phyloP scores from a whole-genome alignment of 768 basidiomycete species.

The Lyophyllum decastes region DNA sequence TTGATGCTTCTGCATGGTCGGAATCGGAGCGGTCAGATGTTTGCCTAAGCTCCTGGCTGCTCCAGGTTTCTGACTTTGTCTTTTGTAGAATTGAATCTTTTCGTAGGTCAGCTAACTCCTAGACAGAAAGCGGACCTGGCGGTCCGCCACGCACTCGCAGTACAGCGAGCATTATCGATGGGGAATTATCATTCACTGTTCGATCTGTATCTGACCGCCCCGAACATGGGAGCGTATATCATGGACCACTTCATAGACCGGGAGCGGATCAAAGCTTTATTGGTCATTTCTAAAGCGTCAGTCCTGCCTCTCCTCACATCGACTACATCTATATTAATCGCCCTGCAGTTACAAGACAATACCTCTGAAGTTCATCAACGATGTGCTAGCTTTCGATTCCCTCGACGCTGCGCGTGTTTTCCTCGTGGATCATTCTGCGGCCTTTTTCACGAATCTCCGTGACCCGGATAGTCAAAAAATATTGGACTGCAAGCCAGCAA shows the following conservation, averaged over 20 bases:
- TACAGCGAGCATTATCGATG: constrained; percentile 86
- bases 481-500: constrained; percentile 72
- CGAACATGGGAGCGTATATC: constrained; percentile 98
- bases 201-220: constrained; percentile 77
- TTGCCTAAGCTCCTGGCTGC: neutral
- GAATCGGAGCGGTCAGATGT: constrained; percentile 81
- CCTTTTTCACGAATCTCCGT: constrained; percentile 65
- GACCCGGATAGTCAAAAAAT: constrained; percentile 62
- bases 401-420: constrained; percentile 66
- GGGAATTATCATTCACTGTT: constrained; percentile 96
- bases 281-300: constrained; percentile 92
- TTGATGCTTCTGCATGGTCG: constrained; percentile 93
- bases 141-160: constrained; percentile 86
- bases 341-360: constrained; percentile 76
- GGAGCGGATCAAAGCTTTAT: constrained; percentile 83
- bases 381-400: constrained; percentile 84
- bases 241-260: constrained; percentile 98
- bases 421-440: constrained; percentile 67
- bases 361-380: constrained; percentile 72
- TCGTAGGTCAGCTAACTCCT: constrained; percentile 96
- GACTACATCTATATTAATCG: neutral
- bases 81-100: constrained; percentile 84
- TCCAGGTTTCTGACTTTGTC: neutral
- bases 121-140: constrained; percentile 81
- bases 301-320: constrained; percentile 30